Base-by-base conservation (phyloP, 202 grass and related monocot species). In the Digitaria exilis region DNA sequence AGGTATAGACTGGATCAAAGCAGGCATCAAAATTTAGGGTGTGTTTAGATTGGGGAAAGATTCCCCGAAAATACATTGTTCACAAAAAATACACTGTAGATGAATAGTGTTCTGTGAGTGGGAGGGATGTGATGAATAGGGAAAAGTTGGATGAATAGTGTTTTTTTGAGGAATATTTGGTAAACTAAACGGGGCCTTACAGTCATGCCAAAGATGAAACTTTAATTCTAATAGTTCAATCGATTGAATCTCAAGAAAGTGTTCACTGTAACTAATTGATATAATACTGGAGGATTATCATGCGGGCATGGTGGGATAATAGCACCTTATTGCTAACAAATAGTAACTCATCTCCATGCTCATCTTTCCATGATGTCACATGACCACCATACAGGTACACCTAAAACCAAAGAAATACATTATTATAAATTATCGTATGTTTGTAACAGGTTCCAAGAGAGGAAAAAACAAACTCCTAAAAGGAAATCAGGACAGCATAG, bases 331-430 rank as follows among this genome's bases (percentile, higher is more conserved):
- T 91, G 79, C 94, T 97, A 73, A 91, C 88, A 72, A 97, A 97
- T 79, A 97, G 94, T 24, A 97, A 82, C 79, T 97, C 94, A 48
- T 97, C 94, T 31, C 88, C 91, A 79, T 93, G 80, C 18, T 91
- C 87, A 61, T 97, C 88, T 84, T 91, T 97, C 94, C 94, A 93
- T 69, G 94, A 97, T 80, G 87, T 97, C 31, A 97, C 91, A 81
- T 97, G 91, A 15, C 84, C 87, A 49, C 94, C 91, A 25, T 97
- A 86, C 11, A 93, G 70, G 85, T 97, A 93, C 58, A 96, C 94
- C 94, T 96, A 49, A 62, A 88, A 80, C 37, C 68, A 86, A 80
- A 25, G 16, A 69, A 52, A 85, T 62, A 57, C 45, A 81, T 71
- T 26, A 18, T 44, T 78, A 72, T 21, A 71, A 75, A 89, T 21